Evolutionary conservation across 257 asterid genomes (phyloP).

Genomic region (Capsicum baccatum): DNA sequence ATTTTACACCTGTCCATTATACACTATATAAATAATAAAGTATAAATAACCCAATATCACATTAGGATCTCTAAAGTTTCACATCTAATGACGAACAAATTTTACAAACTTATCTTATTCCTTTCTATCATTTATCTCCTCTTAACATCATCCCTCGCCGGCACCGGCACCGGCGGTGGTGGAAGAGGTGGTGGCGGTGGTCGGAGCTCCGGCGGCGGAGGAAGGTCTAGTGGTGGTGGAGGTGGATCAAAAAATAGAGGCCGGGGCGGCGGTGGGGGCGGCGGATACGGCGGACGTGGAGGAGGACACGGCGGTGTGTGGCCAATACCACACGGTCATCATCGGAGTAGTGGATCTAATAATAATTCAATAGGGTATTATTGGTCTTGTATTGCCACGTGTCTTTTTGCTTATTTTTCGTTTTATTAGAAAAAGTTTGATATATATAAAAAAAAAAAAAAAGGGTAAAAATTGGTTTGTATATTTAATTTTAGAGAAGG

Average conservation of each 20-base stretch:
- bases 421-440: background rate
- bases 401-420: slow-evolving; percentile 28
- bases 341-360: slow-evolving; percentile 30
- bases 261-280: background rate
- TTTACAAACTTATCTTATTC: slow-evolving; percentile 34
- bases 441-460: no score
- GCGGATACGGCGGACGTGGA: background rate
- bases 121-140: slow-evolving; percentile 48
- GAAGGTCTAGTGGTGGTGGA: background rate
- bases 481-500: no score
- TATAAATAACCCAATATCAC: background rate
- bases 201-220: background rate
- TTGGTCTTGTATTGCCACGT: slow-evolving; percentile 31
- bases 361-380: slow-evolving; percentile 26
- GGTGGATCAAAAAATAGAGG: background rate
- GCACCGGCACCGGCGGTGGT: background rate
- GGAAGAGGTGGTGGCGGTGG: background rate
- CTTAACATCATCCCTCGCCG: slow-evolving; percentile 37
- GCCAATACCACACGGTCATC: slow-evolving; percentile 14
- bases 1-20: no score
- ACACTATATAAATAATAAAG: no score
- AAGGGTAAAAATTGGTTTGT: no score
- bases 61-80: background rate
- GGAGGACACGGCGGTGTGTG: background rate
- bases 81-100: slow-evolving; percentile 31